Evolutionary conservation across 2,329 filamentous ascomycete genomes (phyloP).

Genomic region (Emergomyces pasteurianus): DNA sequence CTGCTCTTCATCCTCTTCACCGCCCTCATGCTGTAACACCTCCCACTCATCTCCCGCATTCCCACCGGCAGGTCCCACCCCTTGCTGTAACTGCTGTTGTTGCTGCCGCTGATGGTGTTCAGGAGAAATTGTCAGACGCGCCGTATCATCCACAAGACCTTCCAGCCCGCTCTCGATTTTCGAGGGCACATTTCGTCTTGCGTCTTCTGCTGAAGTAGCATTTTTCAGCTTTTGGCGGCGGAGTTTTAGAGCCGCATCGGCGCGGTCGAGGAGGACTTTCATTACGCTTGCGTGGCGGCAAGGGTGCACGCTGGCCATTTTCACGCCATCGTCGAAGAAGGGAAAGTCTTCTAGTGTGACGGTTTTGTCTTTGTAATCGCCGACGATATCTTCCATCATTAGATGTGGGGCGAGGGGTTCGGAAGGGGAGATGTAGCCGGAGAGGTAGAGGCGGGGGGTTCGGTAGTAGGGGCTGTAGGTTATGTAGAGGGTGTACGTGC

Average conservation of each 20-base stretch:
- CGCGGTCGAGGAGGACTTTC: constrained; percentile 92
- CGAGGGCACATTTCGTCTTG: constrained; percentile 32
- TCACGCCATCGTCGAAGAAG: constrained; percentile 80
- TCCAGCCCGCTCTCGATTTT: constrained; percentile 57
- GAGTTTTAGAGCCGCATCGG: constrained; percentile 83
- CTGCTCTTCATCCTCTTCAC: constrained; percentile 35
- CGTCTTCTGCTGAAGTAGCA: constrained; percentile 37
- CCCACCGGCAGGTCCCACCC: constrained; percentile 27
- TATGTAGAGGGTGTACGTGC: constrained; percentile 97
- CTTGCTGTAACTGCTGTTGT: constrained; percentile 19
- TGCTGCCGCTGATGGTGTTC: constrained; percentile 22
- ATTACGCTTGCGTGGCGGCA: constrained; percentile 97
- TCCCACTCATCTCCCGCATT: constrained; percentile 52
- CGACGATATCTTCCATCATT: constrained; percentile 96
- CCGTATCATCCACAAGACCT: constrained; percentile 71
- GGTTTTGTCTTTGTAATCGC: constrained; percentile 96
- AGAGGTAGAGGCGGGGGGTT: constrained; percentile 88
- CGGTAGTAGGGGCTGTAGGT: constrained; percentile 96
- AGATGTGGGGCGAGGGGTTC: constrained; percentile 69
- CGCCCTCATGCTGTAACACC: constrained; percentile 41
- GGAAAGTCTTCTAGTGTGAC: constrained; percentile 96
- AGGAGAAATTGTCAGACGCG: constrained; percentile 48
- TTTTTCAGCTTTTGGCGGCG: constrained; percentile 68
- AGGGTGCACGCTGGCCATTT: constrained; percentile 93
- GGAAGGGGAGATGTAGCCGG: constrained; percentile 69